Base-by-base conservation (phyloP, 2,329 filamentous ascomycete species). In the Talaromyces sp. region DNA sequence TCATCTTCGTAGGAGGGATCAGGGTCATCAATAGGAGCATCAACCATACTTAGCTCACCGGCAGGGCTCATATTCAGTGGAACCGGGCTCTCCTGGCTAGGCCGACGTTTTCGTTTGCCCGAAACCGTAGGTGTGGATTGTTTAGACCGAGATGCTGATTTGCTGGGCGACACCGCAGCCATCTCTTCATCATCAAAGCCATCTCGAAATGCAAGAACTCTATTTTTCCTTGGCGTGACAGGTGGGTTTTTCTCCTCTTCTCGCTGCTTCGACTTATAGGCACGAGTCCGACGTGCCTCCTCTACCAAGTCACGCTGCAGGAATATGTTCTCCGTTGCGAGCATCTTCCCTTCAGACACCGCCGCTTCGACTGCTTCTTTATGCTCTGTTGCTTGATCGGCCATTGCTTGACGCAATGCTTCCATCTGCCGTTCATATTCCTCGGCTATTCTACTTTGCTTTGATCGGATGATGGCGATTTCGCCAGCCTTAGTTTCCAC, bases 141-240 rank as follows among this genome's bases (percentile, higher is more conserved):
- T 64, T 80, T 83, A 5, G 75, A 73, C 57, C 74, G 77, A 41
- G 68, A 61, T 7, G 68, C 68, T 8, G 76, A 74, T 59, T 80
- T 84, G 47, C 77, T 82, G 3, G 83, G 83, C 2, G 83, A 85
- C 1, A 77, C 67, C 56, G 80, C 74, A 51, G 80, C 69, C 8
- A 86, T 77, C 63, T 87, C 82, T 50, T 81, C 79, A 57, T 87
- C 82, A 51, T 86, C 82, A 63, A 87, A 87, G 16, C 85, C 85
- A 71, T 87, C 85, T 14, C 83, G 77, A 32, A 82, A 76, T 2
- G 77, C 76, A 1, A 78, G 68, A 6, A 68, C 67, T 55, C 72
- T 76, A n/a, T 72, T 68, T 58, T 78, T 82, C 54, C 70, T 80
- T 0, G 82, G 82, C 1, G 82, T 84, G 1, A 72, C 64, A 1